phyloP scores from a whole-genome alignment of 164 flowering plant genomes.

The Kalanchoe fedtschenkoi region DNA sequence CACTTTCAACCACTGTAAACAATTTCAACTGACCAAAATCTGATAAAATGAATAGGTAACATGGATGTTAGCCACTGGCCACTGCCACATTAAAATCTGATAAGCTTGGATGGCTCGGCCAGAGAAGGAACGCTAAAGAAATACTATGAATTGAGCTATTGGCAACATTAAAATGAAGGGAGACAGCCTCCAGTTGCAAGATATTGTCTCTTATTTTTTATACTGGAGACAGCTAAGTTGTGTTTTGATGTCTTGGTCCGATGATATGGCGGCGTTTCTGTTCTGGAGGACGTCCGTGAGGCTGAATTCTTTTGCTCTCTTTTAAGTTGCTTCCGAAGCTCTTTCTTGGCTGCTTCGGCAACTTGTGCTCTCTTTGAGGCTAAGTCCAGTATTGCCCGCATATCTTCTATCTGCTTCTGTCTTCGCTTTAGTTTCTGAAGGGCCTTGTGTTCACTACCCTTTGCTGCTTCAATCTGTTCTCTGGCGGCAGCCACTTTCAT shows the following conservation, averaged over 20 bases:
- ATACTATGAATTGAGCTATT: not conserved
- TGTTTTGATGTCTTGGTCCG: not conserved
- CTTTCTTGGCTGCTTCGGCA: not conserved
- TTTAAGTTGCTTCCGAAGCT: not conserved
- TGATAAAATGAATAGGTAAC: too few relatives aligned
- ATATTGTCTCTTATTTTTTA: not conserved
- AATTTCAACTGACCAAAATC: too few relatives aligned
- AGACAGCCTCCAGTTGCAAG: not conserved
- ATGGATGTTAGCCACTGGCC: too few relatives aligned
- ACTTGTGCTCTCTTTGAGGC: not conserved
- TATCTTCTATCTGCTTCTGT: not conserved
- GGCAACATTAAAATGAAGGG: not conserved
- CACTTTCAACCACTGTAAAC: too few relatives aligned
- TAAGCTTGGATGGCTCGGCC: too few relatives aligned
- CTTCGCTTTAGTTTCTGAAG: not conserved
- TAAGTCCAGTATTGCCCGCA: not conserved
- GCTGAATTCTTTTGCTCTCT: not conserved
- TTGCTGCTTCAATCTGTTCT: not conserved
- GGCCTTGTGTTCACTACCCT: slow-evolving; percentile 1
- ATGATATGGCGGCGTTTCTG: not conserved
- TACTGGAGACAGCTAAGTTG: not conserved
- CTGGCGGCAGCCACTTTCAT: not conserved
- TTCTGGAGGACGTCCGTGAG: not conserved
- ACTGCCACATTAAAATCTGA: too few relatives aligned
- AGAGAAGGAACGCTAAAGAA: too few relatives aligned